Percentiles rank a stretch among this genome's conserved stretches.
These are phyloP conservation scores for Lentinula guzmanii DNA, from an alignment of 768 basidiomycete genomes.

Conservation along the genomic window DNA sequence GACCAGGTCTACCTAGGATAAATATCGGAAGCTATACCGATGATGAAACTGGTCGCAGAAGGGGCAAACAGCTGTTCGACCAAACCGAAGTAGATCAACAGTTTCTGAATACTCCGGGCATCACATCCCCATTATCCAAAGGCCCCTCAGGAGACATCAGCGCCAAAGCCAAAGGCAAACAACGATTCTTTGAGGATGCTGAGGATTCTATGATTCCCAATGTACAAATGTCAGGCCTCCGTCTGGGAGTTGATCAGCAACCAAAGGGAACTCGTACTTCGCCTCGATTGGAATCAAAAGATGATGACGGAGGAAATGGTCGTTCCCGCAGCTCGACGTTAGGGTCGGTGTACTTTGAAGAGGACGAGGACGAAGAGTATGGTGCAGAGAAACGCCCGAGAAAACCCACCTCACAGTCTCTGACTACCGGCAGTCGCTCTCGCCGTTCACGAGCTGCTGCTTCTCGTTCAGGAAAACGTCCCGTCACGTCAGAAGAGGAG, in stretches of 20 bases:
- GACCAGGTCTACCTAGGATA: not conserved
- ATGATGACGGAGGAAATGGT: not conserved
- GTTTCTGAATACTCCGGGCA: not conserved
- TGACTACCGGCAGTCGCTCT: not conserved
- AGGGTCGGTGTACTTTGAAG: not conserved
- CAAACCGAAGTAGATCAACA: not conserved
- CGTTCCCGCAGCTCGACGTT: not conserved
- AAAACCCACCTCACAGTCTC: not conserved
- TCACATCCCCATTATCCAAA: not conserved
- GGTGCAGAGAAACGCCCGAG: not conserved
- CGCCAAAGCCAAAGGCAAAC: slow-evolving; percentile 5
- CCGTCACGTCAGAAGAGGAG: slow-evolving; percentile 1
- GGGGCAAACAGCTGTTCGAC: slow-evolving; percentile 2
- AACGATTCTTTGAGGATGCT: not conserved
- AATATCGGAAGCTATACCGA: not conserved
- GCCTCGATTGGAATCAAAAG: not conserved
- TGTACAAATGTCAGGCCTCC: slow-evolving; percentile 3
- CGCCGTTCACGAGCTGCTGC: not conserved
- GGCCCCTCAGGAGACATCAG: not conserved
- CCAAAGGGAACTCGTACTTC: not conserved
- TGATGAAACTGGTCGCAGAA: slow-evolving; percentile 1
- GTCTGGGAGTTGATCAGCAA: not conserved
- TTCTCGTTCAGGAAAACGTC: not conserved
- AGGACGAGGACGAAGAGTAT: not conserved
- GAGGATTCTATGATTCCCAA: not conserved